A percentile compares a stretch with the other conserved stretches of the same genome.
These are phyloP conservation scores for Citrullus mucosospermus DNA, from an alignment of 306 rosid genomes.

Conservation along the genomic window DNA sequence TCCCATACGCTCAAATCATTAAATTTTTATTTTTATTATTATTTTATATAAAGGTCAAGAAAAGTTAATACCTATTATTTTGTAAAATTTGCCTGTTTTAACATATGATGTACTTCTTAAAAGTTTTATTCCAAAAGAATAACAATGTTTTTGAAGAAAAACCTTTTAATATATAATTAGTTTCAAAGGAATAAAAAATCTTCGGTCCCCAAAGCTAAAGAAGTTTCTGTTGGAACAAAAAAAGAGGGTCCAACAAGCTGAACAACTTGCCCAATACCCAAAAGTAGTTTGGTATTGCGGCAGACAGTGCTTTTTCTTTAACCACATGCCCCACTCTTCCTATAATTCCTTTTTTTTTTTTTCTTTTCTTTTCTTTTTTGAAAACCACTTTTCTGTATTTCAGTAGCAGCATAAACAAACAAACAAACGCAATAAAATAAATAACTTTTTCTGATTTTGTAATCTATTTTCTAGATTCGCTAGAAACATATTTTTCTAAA, in stretches of 20 bases:
- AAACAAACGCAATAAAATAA: background rate
- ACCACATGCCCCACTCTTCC: background rate
- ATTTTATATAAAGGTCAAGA: background rate
- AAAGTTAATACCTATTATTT: background rate
- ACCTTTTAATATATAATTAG: no score
- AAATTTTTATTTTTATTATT: background rate
- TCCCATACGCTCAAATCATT: background rate
- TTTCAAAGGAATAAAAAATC: no score
- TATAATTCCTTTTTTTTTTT: no score
- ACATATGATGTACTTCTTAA: background rate
- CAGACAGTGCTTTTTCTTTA: slow-evolving; percentile 1
- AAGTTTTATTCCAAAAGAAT: background rate
- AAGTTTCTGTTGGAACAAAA: background rate
- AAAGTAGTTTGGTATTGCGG: background rate
- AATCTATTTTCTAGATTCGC: background rate
- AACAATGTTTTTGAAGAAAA: background rate
- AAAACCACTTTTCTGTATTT: background rate
- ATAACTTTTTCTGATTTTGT: background rate
- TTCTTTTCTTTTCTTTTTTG: no score
- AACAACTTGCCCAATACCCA: background rate
- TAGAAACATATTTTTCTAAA: background rate
- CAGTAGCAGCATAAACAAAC: background rate
- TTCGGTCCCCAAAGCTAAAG: background rate
- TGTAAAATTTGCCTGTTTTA: background rate
- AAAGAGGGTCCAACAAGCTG: background rate